Base-by-base conservation (phyloP, 257 asterid species). In the Solanum lycopersicoides region DNA sequence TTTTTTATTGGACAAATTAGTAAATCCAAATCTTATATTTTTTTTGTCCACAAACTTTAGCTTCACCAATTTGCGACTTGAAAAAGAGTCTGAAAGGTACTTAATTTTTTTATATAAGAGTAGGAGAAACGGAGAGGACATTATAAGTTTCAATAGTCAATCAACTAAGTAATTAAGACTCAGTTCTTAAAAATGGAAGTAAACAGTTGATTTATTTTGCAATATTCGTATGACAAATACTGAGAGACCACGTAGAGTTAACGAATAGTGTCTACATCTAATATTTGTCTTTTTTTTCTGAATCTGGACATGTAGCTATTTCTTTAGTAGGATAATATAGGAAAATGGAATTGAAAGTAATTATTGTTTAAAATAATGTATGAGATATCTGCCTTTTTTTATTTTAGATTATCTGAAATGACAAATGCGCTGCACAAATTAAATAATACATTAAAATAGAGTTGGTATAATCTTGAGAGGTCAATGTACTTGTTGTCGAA, bases 21-120 rank as follows among this genome's bases (percentile, higher is more conserved):
- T 68, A 9, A 15, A 1, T 68, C 0, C 23, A 13, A 68, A 28
- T 68, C 21, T 68, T 30, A 0, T 7, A 30, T 28, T 13, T 30
- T 30, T 68, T 30, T 18, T 3, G 18, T 7, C 12, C 60, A 50
- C 60, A 50, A 50, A 68, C 39, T 68, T 68, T 68, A 68, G 41
- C 0, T 68, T 7, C 6, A 30, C 39, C 74, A 68, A 68, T 68
- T 68, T 5, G 3, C 2, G 39, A 68, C 23, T 68, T 13, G 3
- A 30, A 6, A 13, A 25, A 66, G 0, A 25, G 21, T 25, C 73
- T 12, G 4, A 25, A 3, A 9, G 0, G 0, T 60, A 50, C 21
- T 50, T 50, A 15, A 50, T 15, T 50, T 50, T 50, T 50, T 50
- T 15, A 50, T 20, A 5, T 6, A 50, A 50, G 21, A 21, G 1